These are phyloP conservation scores for Ziziphus jujuba DNA, from an alignment of 306 rosid genomes.

Conservation along the genomic window DNA sequence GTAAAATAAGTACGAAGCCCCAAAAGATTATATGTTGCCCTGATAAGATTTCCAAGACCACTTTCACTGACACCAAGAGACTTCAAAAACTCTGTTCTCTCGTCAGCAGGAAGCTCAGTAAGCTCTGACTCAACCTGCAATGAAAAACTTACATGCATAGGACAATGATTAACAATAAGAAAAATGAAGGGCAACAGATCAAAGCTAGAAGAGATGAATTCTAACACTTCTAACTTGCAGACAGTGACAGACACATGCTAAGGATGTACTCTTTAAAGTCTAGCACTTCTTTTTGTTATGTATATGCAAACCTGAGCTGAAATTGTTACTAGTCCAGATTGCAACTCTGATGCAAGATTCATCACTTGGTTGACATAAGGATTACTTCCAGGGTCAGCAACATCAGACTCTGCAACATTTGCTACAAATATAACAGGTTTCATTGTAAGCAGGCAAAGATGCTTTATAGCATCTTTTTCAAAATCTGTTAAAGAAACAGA, in stretches of 20 bases:
- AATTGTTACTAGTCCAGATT: slow-evolving; percentile 82
- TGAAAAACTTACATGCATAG: slow-evolving; percentile 18
- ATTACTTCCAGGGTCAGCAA: slow-evolving; percentile 70
- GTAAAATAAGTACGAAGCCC: slow-evolving; percentile 94
- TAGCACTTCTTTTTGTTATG: slow-evolving; percentile 7
- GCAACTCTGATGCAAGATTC: slow-evolving; percentile 68
- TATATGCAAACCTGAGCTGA: slow-evolving; percentile 78
- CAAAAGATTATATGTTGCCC: slow-evolving; percentile 77
- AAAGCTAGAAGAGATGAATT: neutral
- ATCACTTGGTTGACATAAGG: slow-evolving; percentile 61
- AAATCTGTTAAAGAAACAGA: slow-evolving; percentile 77
- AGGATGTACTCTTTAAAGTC: neutral
- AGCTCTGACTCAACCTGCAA: slow-evolving; percentile 97
- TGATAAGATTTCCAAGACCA: slow-evolving; percentile 94
- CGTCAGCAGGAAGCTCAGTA: slow-evolving; percentile 78
- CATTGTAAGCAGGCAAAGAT: slow-evolving; percentile 90
- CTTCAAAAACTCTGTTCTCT: slow-evolving; percentile 80
- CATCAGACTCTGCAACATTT: slow-evolving; percentile 90
- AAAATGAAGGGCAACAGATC: slow-evolving; percentile 1
- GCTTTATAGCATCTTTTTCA: slow-evolving; percentile 76
- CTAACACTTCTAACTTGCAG: neutral
- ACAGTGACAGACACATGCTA: slow-evolving; percentile 10
- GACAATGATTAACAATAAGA: slow-evolving; percentile 17
- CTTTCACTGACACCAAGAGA: slow-evolving; percentile 92
- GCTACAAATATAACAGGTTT: slow-evolving; percentile 88